phyloP scores from a whole-genome alignment of 805 yeast genomes.

The Wickerhamiella brachini region DNA sequence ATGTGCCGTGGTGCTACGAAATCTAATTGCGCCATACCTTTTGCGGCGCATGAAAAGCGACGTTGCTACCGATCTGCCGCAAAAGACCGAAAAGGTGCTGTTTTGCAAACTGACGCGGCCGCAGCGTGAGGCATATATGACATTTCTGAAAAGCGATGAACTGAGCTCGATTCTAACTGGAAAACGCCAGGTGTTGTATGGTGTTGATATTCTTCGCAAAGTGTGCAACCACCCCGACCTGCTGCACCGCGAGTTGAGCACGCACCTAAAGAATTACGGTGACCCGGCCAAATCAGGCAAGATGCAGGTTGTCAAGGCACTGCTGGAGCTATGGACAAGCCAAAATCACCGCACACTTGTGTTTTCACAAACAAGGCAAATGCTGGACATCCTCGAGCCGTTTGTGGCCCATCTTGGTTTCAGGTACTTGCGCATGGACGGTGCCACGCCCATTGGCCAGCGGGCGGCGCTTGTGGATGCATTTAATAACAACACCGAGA shows the following conservation, averaged over 20 bases:
- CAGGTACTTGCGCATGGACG: slow-evolving; percentile 79
- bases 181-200: slow-evolving; percentile 67
- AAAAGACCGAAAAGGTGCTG: slow-evolving; percentile 84
- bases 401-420: slow-evolving; percentile 37
- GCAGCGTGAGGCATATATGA: slow-evolving; percentile 62
- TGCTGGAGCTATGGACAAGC: slow-evolving; percentile 59
- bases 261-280: slow-evolving; percentile 27
- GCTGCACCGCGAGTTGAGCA: slow-evolving; percentile 32
- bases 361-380: slow-evolving; percentile 89
- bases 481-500: slow-evolving; percentile 50
- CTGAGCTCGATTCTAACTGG: slow-evolving; percentile 58
- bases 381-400: slow-evolving; percentile 74
- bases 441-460: slow-evolving; percentile 64
- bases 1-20: slow-evolving; percentile 84
- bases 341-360: slow-evolving; percentile 69
- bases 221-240: slow-evolving; percentile 95
- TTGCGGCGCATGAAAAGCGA: slow-evolving; percentile 79
- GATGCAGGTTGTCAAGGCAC: slow-evolving; percentile 70
- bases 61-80: slow-evolving; percentile 89
- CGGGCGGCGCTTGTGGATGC: slow-evolving; percentile 71
- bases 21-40: slow-evolving; percentile 78
- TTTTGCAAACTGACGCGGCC: slow-evolving; percentile 73
- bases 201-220: slow-evolving; percentile 80
- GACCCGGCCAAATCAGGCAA: slow-evolving; percentile 59
- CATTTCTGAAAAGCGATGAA: slow-evolving; percentile 66